A percentile compares a stretch with the other conserved stretches of the same genome.
phyloP scores from a whole-genome alignment of 2,329 filamentous ascomycete species.

The Hypoxylon sp. region DNA sequence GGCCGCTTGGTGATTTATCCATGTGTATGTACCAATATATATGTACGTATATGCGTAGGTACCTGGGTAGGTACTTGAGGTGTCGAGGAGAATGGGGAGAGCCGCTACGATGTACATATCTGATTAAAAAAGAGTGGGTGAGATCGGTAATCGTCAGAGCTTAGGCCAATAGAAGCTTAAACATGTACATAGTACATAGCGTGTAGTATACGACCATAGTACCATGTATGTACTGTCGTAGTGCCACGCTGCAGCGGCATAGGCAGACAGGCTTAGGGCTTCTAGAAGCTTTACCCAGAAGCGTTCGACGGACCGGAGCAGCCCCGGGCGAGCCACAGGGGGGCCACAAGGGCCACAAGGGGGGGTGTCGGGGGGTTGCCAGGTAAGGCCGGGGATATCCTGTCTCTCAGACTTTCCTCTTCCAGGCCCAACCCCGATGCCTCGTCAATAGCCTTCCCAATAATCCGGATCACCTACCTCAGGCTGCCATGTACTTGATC shows the following conservation, averaged over 20 bases:
- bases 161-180: conserved; percentile 25
- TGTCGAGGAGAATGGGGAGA: not conserved
- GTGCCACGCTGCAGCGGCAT: too few relatives aligned
- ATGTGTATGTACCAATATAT: conserved; percentile 17
- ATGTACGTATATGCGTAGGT: conserved; percentile 14
- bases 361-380: not conserved
- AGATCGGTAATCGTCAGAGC: conserved; percentile 34
- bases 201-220: not conserved
- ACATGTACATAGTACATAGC: too few relatives aligned
- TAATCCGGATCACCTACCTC: conserved; percentile 36
- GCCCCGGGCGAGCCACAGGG: conserved; percentile 13
- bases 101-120: conserved; percentile 16
- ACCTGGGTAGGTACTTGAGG: not conserved
- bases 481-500: too few relatives aligned
- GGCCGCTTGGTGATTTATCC: not conserved
- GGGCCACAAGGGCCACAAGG: not conserved
- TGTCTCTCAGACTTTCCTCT: conserved; percentile 33
- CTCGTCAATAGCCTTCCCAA: conserved; percentile 36
- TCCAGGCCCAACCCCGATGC: conserved; percentile 30
- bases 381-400: conserved; percentile 22
- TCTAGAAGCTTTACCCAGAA: conserved; percentile 33
- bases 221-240: not conserved
- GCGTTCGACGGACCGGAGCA: conserved; percentile 32
- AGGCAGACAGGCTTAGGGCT: conserved; percentile 9
- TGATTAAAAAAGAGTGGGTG: conserved; percentile 27